These are phyloP conservation scores for Thermothielavioides terrestris DNA, from an alignment of 495 filamentous ascomycete genomes.

Conservation along the genomic window DNA sequence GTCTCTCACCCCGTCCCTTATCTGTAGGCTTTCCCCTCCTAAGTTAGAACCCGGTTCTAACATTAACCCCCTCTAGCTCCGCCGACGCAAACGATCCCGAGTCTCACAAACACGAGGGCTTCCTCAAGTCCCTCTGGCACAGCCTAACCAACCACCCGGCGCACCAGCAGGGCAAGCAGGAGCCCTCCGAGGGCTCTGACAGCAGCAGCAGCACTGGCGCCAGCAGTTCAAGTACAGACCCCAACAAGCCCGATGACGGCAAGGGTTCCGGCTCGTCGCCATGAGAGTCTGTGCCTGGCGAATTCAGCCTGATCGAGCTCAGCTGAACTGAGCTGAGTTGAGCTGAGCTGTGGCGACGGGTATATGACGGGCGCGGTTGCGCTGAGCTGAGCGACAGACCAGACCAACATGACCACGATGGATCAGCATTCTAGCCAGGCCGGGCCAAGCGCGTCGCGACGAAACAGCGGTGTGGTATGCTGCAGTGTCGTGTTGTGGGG, in stretches of 20 bases:
- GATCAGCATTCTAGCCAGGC: too few relatives aligned
- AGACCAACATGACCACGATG: too few relatives aligned
- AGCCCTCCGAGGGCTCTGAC: constrained; percentile 21
- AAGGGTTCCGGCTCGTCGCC: not conserved
- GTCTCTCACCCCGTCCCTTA: too few relatives aligned
- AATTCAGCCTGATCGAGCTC: too few relatives aligned
- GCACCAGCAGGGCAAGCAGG: constrained; percentile 32
- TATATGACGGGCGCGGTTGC: too few relatives aligned
- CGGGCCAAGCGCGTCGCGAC: too few relatives aligned
- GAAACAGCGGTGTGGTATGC: too few relatives aligned
- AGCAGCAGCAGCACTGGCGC: not conserved
- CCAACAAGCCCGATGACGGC: not conserved
- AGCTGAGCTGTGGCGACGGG: too few relatives aligned
- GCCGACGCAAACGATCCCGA: constrained; percentile 19
- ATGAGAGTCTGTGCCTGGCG: too few relatives aligned
- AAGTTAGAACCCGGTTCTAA: constrained; percentile 5
- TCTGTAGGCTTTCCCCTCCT: not conserved
- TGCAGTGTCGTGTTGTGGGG: too few relatives aligned
- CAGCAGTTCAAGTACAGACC: not conserved
- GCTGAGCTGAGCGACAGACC: too few relatives aligned
- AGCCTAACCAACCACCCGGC: constrained; percentile 69
- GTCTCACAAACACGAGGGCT: constrained; percentile 65
- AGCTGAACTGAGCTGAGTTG: not conserved
- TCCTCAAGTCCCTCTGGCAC: constrained; percentile 85
- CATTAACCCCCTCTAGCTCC: not conserved